A percentile compares a stretch with the other conserved stretches of the same genome.
phyloP scores from a whole-genome alignment of 768 basidiomycete species.

The Termitomyces sp. region DNA sequence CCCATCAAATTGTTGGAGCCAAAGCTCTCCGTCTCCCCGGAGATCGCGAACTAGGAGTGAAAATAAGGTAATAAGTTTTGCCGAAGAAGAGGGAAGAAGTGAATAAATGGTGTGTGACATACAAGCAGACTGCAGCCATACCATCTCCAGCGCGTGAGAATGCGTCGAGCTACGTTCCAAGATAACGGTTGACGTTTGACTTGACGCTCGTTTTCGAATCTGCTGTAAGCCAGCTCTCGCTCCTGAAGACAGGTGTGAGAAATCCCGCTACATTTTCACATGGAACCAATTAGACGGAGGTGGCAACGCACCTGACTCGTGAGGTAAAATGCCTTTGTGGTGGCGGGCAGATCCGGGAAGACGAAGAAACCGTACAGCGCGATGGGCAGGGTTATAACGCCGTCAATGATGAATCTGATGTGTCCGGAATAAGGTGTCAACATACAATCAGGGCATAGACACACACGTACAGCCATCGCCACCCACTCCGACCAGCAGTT shows the following conservation, averaged over 20 bases:
- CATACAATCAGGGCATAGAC: slow-evolving; percentile 13
- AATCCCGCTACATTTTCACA: neutral
- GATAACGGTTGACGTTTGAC: slow-evolving; percentile 38
- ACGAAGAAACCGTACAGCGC: slow-evolving; percentile 67
- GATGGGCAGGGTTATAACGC: slow-evolving; percentile 67
- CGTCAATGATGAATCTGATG: slow-evolving; percentile 60
- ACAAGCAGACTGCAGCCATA: slow-evolving; percentile 65
- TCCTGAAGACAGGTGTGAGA: slow-evolving; percentile 34
- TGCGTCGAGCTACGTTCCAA: slow-evolving; percentile 39
- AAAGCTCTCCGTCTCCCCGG: slow-evolving; percentile 64
- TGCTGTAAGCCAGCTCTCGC: slow-evolving; percentile 44
- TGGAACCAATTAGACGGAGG: neutral
- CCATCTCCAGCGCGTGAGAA: slow-evolving; percentile 61
- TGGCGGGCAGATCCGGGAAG: slow-evolving; percentile 68
- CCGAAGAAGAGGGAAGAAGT: neutral
- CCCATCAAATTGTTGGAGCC: slow-evolving; percentile 72
- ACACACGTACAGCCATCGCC: slow-evolving; percentile 67
- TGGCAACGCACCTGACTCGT: slow-evolving; percentile 41
- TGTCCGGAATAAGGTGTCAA: neutral
- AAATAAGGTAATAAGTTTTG: neutral
- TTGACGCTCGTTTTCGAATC: slow-evolving; percentile 38
- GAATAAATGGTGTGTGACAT: slow-evolving; percentile 11
- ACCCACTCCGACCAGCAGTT: slow-evolving; percentile 48
- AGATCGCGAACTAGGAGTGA: slow-evolving; percentile 49
- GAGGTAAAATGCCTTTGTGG: slow-evolving; percentile 61